Base-by-base conservation (phyloP, 176 grass and related monocot genomes). In the Bromus sterilis region DNA sequence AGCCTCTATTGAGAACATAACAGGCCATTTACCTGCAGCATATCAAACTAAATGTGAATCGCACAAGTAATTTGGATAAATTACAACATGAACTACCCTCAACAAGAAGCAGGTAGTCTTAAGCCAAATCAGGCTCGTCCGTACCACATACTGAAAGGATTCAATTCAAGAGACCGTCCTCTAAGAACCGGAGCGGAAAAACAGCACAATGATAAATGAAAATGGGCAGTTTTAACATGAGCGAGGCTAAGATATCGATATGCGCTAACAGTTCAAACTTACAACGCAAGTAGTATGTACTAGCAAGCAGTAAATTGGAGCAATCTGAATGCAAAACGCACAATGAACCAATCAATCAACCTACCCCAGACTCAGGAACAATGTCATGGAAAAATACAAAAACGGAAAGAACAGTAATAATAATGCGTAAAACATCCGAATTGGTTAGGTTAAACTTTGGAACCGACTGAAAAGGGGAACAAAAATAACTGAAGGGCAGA, bases 361-460 rank as follows among this genome's bases (percentile, higher is more conserved):
- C 69, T 76, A 56, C 42, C 65, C 41, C 35, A 82, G 43, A 65
- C 41, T 16, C 79, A 33, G 81, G n/a, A 86, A 84, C 35, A 40
- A 25, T 66, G 24, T 9, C 24, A 63, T 34, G 29, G 30, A 73
- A 9, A 0, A 43, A 42, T 14, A 21, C 11, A 12, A 31, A 39
- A 62, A 5, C 24, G 63, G 10, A 58, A 78, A 49, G 35, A 77
- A 66, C 64, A 9, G 29, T 73, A 66, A 72, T 69, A 9, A 23
- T 73, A 66, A 72, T 69, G 58, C 46, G 43, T 35, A 78, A 30
- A 71, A 59, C 18, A 41, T 78, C 35, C 57, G 78, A 89, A 78
- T 66, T 58, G 25, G 73, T 86, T 76, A 78, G 66, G 88, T 78
- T 82, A 75, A 85, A 85, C 55, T 59, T 72, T 46, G n/a, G 23